phyloP scores from a whole-genome alignment of 495 filamentous ascomycete species.

The Mycothermus thermophilus region DNA sequence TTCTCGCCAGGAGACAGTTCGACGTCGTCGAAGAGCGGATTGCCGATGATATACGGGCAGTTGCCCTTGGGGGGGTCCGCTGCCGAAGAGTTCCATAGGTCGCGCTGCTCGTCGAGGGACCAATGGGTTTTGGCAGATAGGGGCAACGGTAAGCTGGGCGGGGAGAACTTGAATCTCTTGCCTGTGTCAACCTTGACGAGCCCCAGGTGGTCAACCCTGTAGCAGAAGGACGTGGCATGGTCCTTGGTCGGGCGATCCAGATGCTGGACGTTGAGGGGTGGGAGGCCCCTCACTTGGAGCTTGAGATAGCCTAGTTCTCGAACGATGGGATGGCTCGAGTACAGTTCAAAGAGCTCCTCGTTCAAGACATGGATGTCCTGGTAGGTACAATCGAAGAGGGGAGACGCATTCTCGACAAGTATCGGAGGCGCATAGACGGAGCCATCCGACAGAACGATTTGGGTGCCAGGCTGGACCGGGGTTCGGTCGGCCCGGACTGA shows the following conservation, averaged over 20 bases:
- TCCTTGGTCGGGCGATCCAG: constrained; percentile 13
- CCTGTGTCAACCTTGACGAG: constrained; percentile 21
- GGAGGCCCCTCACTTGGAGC: constrained; percentile 16
- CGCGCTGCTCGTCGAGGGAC: constrained; percentile 14
- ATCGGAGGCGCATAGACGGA: constrained; percentile 2
- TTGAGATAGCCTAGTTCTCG: constrained; percentile 21
- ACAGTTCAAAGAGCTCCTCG: constrained; percentile 18
- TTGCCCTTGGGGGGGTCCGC: constrained; percentile 14
- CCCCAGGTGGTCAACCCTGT: constrained; percentile 12
- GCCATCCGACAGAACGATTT: constrained; percentile 5
- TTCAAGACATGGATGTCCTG: constrained; percentile 18
- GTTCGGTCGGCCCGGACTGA: no score
- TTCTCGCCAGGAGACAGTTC: constrained; percentile 21
- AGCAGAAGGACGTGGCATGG: constrained; percentile 19
- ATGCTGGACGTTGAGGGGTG: constrained; percentile 10
- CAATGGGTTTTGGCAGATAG: constrained; percentile 10
- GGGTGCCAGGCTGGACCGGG: not conserved
- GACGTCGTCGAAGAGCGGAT: constrained; percentile 20
- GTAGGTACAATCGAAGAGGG: constrained; percentile 19
- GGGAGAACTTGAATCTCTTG: constrained; percentile 9
- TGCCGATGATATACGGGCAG: constrained; percentile 20
- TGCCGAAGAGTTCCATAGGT: constrained; percentile 20
- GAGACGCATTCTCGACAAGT: constrained; percentile 8
- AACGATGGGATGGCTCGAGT: constrained; percentile 16
- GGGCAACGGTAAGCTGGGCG: constrained; percentile 15